Conservation (phyloP, 495 filamentous ascomycete genomes). For the Neurospora sp. region DNA sequence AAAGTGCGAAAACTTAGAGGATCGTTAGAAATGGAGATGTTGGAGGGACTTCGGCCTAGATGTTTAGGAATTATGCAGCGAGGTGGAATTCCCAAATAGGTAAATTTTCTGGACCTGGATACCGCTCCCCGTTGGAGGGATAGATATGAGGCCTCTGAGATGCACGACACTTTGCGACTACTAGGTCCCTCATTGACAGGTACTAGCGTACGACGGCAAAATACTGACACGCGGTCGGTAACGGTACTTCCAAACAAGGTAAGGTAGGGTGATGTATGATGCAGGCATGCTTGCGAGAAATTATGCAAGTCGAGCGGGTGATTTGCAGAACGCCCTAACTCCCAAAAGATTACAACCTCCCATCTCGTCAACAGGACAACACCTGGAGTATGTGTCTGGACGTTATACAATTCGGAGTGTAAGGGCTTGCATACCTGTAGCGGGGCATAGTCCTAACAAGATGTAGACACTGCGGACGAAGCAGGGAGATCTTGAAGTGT, state of each 20-base stretch:
- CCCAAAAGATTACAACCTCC: not conserved
- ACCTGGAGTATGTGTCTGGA: not conserved
- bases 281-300: not conserved
- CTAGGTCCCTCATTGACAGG: not conserved
- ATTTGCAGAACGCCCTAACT: not conserved
- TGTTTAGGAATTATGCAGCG: too few species aligned
- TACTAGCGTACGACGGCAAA: not conserved
- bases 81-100: too few species aligned
- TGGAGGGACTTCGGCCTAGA: too few species aligned
- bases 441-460: not conserved
- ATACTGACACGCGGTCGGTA: not conserved
- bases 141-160: not conserved
- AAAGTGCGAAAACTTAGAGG: too few species aligned
- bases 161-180: not conserved
- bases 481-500: not conserved
- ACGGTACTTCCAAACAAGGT: not conserved
- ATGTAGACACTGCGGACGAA: not conserved
- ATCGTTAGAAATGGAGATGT: too few species aligned
- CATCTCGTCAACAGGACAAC: not conserved
- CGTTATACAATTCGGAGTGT: not conserved
- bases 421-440: not conserved
- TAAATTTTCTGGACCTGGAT: too few species aligned
- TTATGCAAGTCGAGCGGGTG: not conserved
- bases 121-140: not conserved
- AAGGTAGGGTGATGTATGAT: not conserved